phyloP scores from a whole-genome alignment of 257 asterid genomes.

The Solanum piurae region DNA sequence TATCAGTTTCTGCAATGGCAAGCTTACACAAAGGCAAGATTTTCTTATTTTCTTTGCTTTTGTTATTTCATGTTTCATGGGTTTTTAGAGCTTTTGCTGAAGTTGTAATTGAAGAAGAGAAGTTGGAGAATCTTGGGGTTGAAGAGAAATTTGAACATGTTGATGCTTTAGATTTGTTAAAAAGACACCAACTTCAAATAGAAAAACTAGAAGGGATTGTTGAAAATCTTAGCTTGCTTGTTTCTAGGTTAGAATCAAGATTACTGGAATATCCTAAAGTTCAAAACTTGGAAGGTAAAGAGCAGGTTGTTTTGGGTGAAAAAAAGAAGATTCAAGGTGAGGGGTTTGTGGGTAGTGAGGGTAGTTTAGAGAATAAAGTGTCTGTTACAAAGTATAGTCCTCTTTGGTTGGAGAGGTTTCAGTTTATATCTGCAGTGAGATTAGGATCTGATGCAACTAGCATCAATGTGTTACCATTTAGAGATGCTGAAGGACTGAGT shows the following conservation, averaged over 20 bases:
- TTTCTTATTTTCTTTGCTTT: slow-evolving; percentile 12
- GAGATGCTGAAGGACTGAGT: slow-evolving; percentile 70
- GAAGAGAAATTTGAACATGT: not conserved
- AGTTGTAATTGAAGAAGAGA: slow-evolving; percentile 4
- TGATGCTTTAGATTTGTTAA: slow-evolving; percentile 26
- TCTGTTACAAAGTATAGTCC: slow-evolving; percentile 58
- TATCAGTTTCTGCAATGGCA: slow-evolving; percentile 12
- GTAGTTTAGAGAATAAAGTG: slow-evolving; percentile 13
- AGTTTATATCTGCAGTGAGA: slow-evolving; percentile 81
- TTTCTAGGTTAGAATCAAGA: slow-evolving; percentile 58
- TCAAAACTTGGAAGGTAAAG: slow-evolving; percentile 14
- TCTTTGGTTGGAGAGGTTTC: slow-evolving; percentile 87
- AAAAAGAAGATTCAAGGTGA: slow-evolving; percentile 1
- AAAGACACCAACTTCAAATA: slow-evolving; percentile 48
- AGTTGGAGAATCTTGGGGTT: not conserved
- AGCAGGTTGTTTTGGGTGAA: not conserved
- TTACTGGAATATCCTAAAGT: slow-evolving; percentile 19
- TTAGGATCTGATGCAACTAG: slow-evolving; percentile 59
- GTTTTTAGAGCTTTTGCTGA: slow-evolving; percentile 11
- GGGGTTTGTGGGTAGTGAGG: slow-evolving; percentile 4
- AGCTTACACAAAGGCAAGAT: slow-evolving; percentile 26
- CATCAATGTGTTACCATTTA: slow-evolving; percentile 51
- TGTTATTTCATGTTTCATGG: slow-evolving; percentile 4
- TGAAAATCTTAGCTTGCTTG: slow-evolving; percentile 43
- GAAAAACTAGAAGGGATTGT: slow-evolving; percentile 61